phyloP scores from a whole-genome alignment of 2,329 filamentous ascomycete genomes.

The Cucurbitaria berberidis region DNA sequence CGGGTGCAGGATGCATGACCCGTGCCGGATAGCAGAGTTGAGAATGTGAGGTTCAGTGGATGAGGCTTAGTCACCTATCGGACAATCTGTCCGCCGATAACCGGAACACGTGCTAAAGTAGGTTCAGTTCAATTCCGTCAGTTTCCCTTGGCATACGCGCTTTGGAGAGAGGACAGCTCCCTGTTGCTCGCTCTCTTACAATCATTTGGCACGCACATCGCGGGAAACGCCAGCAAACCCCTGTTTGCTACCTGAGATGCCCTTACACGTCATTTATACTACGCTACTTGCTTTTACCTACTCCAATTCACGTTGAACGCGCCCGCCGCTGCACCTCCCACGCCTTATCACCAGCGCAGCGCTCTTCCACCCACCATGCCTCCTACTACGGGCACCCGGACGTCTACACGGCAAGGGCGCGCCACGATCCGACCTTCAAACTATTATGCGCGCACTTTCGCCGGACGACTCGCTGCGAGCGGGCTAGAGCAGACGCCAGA shows the following conservation, averaged over 20 bases:
- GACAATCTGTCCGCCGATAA: constrained; percentile 9
- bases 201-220: constrained; percentile 23
- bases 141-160: constrained; percentile 25
- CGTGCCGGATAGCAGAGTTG: not conserved
- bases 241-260: constrained; percentile 37
- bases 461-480: constrained; percentile 44
- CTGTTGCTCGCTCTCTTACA: constrained; percentile 17
- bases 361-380: constrained; percentile 40
- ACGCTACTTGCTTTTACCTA: constrained; percentile 22
- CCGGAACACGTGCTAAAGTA: constrained; percentile 11
- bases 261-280: constrained; percentile 27
- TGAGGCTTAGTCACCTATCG: not conserved
- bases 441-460: constrained; percentile 59
- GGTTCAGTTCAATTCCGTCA: constrained; percentile 25
- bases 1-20: not conserved
- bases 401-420: constrained; percentile 55
- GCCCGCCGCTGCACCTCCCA: constrained; percentile 20
- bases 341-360: constrained; percentile 23
- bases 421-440: constrained; percentile 56
- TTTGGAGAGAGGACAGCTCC: constrained; percentile 13
- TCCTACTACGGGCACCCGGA: constrained; percentile 42
- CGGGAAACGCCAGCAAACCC: constrained; percentile 28
- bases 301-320: constrained; percentile 24
- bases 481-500: constrained; percentile 49
- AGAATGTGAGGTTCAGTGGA: not conserved